A percentile compares a stretch with the other conserved stretches of the same genome.
phyloP scores from a whole-genome alignment of 208 protist genomes.

The Trypanosoma vivax region DNA sequence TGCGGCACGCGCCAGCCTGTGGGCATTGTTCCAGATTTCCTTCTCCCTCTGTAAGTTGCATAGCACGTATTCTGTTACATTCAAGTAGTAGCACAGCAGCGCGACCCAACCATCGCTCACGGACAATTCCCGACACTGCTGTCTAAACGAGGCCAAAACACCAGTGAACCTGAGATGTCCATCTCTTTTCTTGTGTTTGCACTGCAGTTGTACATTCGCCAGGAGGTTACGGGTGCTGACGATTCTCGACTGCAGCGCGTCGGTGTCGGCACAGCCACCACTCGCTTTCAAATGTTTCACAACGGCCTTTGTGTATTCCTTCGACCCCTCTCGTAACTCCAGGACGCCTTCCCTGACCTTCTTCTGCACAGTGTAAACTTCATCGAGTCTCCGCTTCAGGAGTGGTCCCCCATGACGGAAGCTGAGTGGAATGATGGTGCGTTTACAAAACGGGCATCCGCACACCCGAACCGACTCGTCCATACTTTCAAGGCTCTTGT shows the following conservation, averaged over 20 bases:
- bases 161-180: background rate
- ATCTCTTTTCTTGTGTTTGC: background rate
- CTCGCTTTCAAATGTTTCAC: background rate
- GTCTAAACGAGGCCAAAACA: background rate
- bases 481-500: conserved; percentile 11
- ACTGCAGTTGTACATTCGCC: background rate
- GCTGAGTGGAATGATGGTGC: background rate
- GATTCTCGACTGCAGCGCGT: background rate
- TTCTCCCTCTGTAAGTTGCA: conserved; percentile 1
- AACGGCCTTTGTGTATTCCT: background rate
- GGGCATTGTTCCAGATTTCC: conserved; percentile 1
- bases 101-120: background rate
- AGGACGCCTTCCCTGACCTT: background rate
- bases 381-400: background rate
- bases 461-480: conserved; percentile 21
- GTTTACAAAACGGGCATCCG: background rate
- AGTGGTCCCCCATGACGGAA: background rate
- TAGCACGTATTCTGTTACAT: background rate
- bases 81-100: conserved; percentile 11
- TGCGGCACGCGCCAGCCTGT: conserved; percentile 7
- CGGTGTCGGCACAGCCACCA: no score
- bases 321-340: background rate
- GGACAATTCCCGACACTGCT: background rate
- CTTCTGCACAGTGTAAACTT: background rate
- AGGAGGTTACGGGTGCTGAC: background rate